A percentile compares a stretch with the other conserved stretches of the same genome.
Evolutionary conservation across 768 basidiomycete genomes (phyloP).

Genomic region (Termitomyces sp.): DNA sequence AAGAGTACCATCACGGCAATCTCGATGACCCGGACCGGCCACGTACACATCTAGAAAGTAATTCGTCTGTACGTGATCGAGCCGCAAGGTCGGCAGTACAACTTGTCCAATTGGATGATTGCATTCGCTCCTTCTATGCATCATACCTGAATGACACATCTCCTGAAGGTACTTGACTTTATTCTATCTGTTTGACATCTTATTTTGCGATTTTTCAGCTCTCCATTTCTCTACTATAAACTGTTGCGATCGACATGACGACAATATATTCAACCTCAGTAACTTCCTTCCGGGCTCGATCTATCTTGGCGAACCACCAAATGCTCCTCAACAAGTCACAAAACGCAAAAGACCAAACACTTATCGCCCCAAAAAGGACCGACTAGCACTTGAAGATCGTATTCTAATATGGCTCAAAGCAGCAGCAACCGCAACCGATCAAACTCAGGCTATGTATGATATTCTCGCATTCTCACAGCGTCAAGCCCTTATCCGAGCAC

Average conservation of each 20-base stretch:
- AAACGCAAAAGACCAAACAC: not conserved
- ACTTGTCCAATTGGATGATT: constrained; percentile 2
- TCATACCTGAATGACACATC: constrained; percentile 3
- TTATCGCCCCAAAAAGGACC: constrained; percentile 13
- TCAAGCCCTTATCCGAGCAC: constrained; percentile 8
- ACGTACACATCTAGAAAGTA: not conserved
- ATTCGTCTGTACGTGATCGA: not conserved
- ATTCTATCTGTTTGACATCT: not conserved
- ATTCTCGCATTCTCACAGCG: constrained; percentile 15
- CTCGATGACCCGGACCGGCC: constrained; percentile 4
- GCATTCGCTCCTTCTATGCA: not conserved
- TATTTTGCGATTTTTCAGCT: not conserved
- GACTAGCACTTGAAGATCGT: constrained; percentile 7
- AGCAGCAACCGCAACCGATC: constrained; percentile 8
- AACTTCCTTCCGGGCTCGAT: not conserved
- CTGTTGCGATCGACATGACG: constrained; percentile 3
- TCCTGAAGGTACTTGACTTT: not conserved
- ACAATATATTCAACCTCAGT: constrained; percentile 2
- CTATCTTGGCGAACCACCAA: not conserved
- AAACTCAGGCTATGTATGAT: constrained; percentile 11
- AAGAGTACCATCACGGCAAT: not conserved
- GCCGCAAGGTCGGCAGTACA: constrained; percentile 4
- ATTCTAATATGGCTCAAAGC: constrained; percentile 17
- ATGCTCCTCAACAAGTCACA: not conserved
- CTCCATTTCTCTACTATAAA: not conserved